Conservation (phyloP, 345 rosid genomes). For the Citrus inodora region DNA sequence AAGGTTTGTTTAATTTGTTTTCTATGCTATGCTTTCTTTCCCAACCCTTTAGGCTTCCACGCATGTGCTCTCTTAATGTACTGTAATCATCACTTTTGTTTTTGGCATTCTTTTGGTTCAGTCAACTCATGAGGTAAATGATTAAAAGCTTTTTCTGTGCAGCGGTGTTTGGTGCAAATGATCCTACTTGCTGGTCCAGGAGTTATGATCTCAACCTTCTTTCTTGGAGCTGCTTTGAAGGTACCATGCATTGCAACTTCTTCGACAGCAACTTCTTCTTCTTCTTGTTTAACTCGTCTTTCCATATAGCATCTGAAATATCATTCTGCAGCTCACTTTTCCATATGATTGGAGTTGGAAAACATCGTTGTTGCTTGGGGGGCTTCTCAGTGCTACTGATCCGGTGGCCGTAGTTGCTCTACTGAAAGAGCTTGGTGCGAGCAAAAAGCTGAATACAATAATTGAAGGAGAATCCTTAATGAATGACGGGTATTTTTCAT, state of each 20-base stretch:
- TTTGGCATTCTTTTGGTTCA: neutral
- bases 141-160: constrained; percentile 10
- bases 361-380: constrained; percentile 89
- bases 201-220: constrained; percentile 77
- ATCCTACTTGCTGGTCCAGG: constrained; percentile 96
- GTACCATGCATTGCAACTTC: constrained; percentile 27
- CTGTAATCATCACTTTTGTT: too few species aligned
- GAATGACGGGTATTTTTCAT: constrained; percentile 83
- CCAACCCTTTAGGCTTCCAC: neutral
- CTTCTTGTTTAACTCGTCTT: neutral
- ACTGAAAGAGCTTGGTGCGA: constrained; percentile 94
- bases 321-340: constrained; percentile 59
- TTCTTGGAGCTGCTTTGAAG: constrained; percentile 76
- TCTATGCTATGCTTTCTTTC: neutral
- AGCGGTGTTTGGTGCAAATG: constrained; percentile 92
- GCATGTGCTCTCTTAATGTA: neutral
- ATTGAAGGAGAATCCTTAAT: constrained; percentile 98
- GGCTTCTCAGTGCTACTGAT: constrained; percentile 96
- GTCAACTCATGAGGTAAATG: neutral
- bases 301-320: neutral
- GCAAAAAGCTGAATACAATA: constrained; percentile 87
- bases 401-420: constrained; percentile 98
- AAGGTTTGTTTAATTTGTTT: constrained; percentile 45
- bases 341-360: constrained; percentile 95
- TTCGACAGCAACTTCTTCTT: neutral